Conservation (phyloP, 2,329 filamentous ascomycete genomes). For the Penicillium oxalicum region DNA sequence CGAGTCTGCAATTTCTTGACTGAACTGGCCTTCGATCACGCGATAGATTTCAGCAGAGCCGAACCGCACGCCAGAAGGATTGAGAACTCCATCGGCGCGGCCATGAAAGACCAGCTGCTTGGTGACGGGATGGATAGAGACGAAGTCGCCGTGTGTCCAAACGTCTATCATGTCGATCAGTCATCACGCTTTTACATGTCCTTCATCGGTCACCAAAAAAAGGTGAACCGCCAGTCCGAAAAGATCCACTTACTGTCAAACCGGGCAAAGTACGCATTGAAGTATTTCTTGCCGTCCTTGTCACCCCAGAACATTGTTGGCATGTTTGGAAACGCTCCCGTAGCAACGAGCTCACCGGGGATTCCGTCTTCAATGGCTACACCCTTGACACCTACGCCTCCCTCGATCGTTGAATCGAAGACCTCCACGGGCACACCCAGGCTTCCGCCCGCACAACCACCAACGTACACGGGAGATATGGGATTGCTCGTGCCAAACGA, state of each 20-base stretch:
- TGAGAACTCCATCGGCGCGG: slow-evolving; percentile 65
- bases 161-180: slow-evolving; percentile 42
- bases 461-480: slow-evolving; percentile 57
- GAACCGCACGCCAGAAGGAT: slow-evolving; percentile 72
- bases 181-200: no score
- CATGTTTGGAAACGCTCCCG: slow-evolving; percentile 67
- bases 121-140: slow-evolving; percentile 62
- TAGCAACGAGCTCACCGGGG: slow-evolving; percentile 70
- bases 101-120: slow-evolving; percentile 42
- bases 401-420: slow-evolving; percentile 48
- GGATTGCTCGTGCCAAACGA: slow-evolving; percentile 51
- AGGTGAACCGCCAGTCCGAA: no score
- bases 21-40: slow-evolving; percentile 52
- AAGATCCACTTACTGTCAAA: slow-evolving; percentile 12
- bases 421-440: slow-evolving; percentile 52
- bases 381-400: slow-evolving; percentile 34
- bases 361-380: slow-evolving; percentile 54
- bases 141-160: slow-evolving; percentile 81
- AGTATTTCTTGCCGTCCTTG: slow-evolving; percentile 50
- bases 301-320: slow-evolving; percentile 58
- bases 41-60: slow-evolving; percentile 75
- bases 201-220: no score
- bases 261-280: slow-evolving; percentile 23
- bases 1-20: slow-evolving; percentile 55
- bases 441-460: slow-evolving; percentile 49